Base-by-base conservation (phyloP, 202 grass and related monocot genomes). In the Digitaria exilis region DNA sequence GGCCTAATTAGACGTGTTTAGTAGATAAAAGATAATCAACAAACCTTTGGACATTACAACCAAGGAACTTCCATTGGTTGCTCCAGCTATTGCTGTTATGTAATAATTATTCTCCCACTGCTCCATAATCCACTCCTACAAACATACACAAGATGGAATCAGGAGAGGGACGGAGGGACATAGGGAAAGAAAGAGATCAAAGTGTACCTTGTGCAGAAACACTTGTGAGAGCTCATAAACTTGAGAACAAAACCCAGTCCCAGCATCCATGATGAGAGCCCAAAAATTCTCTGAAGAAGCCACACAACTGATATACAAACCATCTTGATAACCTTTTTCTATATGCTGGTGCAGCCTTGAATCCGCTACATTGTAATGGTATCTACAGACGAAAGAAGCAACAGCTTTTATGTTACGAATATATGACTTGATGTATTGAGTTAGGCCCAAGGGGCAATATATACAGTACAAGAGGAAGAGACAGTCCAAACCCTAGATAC, bases 231-330 rank as follows among this genome's bases (percentile, higher is more conserved):
- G 83, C 73, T 92, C 88, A 34, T 97, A 90, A 80, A 97, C 89
- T 85, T 97, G 94, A 52, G 90, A 92, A 78, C 69, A 65, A 81
- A 92, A 92, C 7, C 88, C 75, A 48, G 88, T 97, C 54, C 94
- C 92, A 52, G 94, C 92, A 85, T 97, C 94, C 94, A 97, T 97
- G 63, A 97, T 94, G 79, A 97, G 81, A 22, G 92, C 94, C 94
- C 94, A 97, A 49, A 92, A 80, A 84, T 91, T 97, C 81, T 30
- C 68, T 67, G 86, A 82, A 84, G 91, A 92, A 82, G 94, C 77
- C 70, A 94, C 94, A 62, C 78, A 97, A 75, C 94, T 94, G 59
- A 97, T 94, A 79, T 87, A 92, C 73, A 97, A 79, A 55, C 92
- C 94, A 89, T 97, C 94, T 84, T 86, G 92, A 78, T 90, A 90